Evolutionary conservation across 2,329 filamentous ascomycete genomes (phyloP).

Genomic region (Diplodia scrobiculata): DNA sequence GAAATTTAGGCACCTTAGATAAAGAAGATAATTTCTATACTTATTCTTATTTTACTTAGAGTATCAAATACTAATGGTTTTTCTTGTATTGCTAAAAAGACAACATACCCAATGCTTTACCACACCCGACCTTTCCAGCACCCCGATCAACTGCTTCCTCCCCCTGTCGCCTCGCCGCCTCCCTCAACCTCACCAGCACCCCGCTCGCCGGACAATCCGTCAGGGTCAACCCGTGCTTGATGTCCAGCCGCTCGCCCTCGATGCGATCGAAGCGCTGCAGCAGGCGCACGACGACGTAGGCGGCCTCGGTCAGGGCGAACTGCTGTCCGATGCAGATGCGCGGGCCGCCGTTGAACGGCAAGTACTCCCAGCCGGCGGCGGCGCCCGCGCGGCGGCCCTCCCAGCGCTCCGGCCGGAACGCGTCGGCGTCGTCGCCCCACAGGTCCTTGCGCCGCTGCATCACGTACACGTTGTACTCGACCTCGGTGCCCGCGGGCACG

Average conservation of each 20-base stretch:
- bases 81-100: too few relatives aligned
- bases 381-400: slow-evolving; percentile 31
- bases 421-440: slow-evolving; percentile 53
- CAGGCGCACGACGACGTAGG: slow-evolving; percentile 30
- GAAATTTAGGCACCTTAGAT: too few relatives aligned
- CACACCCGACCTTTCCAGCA: too few relatives aligned
- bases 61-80: too few relatives aligned
- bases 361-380: slow-evolving; percentile 42
- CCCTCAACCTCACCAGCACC: too few relatives aligned
- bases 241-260: slow-evolving; percentile 14
- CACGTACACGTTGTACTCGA: slow-evolving; percentile 50
- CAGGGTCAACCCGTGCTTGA: too few relatives aligned
- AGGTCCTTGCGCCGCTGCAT: slow-evolving; percentile 56
- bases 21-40: too few relatives aligned
- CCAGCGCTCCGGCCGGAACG: slow-evolving; percentile 56
- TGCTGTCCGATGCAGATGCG: slow-evolving; percentile 42
- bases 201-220: too few relatives aligned
- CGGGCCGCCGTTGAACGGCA: slow-evolving; percentile 47
- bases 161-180: too few relatives aligned
- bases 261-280: slow-evolving; percentile 30
- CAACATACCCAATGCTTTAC: too few relatives aligned
- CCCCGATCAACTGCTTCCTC: too few relatives aligned
- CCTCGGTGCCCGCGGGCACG: slow-evolving; percentile 52
- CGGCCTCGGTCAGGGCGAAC: slow-evolving; percentile 33
- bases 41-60: too few relatives aligned